Evolutionary conservation across 2,329 filamentous ascomycete species (phyloP).

Genomic region (Aspergillus piperis): DNA sequence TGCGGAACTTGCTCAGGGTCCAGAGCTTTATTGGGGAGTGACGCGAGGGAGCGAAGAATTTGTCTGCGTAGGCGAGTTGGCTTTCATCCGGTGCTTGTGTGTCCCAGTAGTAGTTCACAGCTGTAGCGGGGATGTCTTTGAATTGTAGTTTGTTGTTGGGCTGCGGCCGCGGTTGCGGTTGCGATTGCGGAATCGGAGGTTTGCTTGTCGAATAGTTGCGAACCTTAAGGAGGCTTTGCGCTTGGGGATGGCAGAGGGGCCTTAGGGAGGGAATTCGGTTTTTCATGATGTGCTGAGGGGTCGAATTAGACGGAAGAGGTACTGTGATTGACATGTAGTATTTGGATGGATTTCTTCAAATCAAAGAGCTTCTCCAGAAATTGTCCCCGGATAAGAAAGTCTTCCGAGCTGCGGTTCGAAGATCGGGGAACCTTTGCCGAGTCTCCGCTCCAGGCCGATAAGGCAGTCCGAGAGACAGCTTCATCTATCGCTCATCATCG

Average conservation of each 20-base stretch:
- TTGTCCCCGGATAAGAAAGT: constrained; percentile 16
- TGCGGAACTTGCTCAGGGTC: constrained; percentile 62
- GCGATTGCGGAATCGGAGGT: not conserved
- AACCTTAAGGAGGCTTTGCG: not conserved
- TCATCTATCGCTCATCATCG: not conserved
- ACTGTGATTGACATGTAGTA: not conserved
- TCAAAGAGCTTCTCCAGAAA: constrained; percentile 19
- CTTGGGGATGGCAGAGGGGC: constrained; percentile 2
- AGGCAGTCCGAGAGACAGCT: constrained; percentile 10
- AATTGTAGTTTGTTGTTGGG: constrained; percentile 31
- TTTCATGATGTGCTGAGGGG: not conserved
- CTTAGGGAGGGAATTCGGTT: not conserved
- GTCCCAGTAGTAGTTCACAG: constrained; percentile 54
- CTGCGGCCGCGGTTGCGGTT: constrained; percentile 13
- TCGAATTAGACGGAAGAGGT: too few relatives aligned
- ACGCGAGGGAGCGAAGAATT: constrained; percentile 49
- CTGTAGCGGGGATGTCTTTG: constrained; percentile 33
- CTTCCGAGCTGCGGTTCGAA: constrained; percentile 11
- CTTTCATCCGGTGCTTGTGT: constrained; percentile 46
- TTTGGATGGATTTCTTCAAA: not conserved
- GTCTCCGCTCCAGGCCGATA: constrained; percentile 19
- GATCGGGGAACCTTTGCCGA: constrained; percentile 14
- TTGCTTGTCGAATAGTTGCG: not conserved
- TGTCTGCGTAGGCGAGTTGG: constrained; percentile 49
- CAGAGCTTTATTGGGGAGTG: constrained; percentile 59